Percentiles rank a stretch among this genome's conserved stretches.
Conservation (phyloP, 2,329 filamentous ascomycete species). For the Aureobasidium sp. region DNA sequence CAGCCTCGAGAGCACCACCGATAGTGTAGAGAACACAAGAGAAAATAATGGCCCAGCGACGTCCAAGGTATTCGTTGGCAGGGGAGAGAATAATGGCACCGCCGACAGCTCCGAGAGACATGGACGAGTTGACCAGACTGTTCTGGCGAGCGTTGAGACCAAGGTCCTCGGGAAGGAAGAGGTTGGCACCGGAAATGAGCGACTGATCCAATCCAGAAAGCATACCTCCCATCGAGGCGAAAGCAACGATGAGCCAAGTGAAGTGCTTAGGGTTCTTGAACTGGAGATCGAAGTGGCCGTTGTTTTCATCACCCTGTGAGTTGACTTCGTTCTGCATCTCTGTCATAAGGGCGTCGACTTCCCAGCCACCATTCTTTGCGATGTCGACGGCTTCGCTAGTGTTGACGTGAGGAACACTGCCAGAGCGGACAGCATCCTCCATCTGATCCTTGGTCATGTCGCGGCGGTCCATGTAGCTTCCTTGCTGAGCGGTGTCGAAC, state of each 20-base stretch:
- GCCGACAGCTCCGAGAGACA: slow-evolving; percentile 63
- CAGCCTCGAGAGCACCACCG: slow-evolving; percentile 60
- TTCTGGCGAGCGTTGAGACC: slow-evolving; percentile 47
- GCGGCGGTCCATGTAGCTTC: slow-evolving; percentile 10
- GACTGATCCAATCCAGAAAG: slow-evolving; percentile 66
- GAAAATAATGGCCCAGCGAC: slow-evolving; percentile 61
- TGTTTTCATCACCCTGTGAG: slow-evolving; percentile 28
- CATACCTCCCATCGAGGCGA: slow-evolving; percentile 67
- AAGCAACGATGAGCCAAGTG: slow-evolving; percentile 59
- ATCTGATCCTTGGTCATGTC: slow-evolving; percentile 18
- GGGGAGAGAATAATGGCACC: slow-evolving; percentile 61
- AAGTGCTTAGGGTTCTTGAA: slow-evolving; percentile 57
- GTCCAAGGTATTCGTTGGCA: slow-evolving; percentile 58
- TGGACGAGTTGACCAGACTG: slow-evolving; percentile 60
- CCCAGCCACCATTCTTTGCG: slow-evolving; percentile 31
- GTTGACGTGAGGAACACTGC: slow-evolving; percentile 23
- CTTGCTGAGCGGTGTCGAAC: background rate
- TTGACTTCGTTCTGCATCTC: slow-evolving; percentile 33
- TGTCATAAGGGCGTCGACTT: slow-evolving; percentile 37
- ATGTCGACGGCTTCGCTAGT: slow-evolving; percentile 26
- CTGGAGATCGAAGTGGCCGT: slow-evolving; percentile 44
- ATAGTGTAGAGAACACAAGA: slow-evolving; percentile 63
- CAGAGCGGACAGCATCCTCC: slow-evolving; percentile 24
- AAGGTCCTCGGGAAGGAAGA: slow-evolving; percentile 55
- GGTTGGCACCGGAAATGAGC: slow-evolving; percentile 61